Base-by-base conservation (phyloP, 176 grass and related monocot genomes). In the Rhynchospora tenuis region DNA sequence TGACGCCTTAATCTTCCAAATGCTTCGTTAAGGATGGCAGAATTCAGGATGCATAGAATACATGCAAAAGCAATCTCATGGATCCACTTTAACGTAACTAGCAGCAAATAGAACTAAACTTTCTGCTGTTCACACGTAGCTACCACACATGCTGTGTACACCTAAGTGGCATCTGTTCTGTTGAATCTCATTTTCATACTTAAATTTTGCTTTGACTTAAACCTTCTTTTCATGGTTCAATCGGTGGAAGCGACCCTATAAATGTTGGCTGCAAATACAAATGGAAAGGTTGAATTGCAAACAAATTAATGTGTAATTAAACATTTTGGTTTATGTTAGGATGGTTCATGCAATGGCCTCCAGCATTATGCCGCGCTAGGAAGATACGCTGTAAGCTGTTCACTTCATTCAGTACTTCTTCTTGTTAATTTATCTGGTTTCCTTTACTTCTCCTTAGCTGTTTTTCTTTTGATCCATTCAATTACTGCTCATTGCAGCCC, bases 271-370 rank as follows among this genome's bases (percentile, higher is more conserved):
- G 12, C 44, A 79, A 79, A 20, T 17, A 59, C 28, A 33, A 48
- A 28, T 31, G 22, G 9, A 11, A 2, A n/a, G 24, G 10, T 81
- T 81, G 22, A 7, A 45, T 65, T 44, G 2, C 7, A 20, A 82
- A 48, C 8, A 42, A 22, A 43, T 19, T 80, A 80, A 81, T 62
- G 15, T 2, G 10, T 66, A 51, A 50, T 19, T 29, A 52, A 65
- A 27, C 27, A 23, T 81, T 84, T 79, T 54, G 23, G 73, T 78
- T 81, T 78, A 78, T 84, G 60, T 84, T 75, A 98, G 95, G 95
- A 98, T 86, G 95, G 95, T 77, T 98, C 92, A 6, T 98, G 95
- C 75, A 98, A 98, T 90, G 95, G 95, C 43, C 91, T 98, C 84
- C 95, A 98, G 83, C 95, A 98, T 76, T 98, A 98, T 83, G 90